Evolutionary conservation across 345 rosid species (phyloP), one percentile per base, ranked within the genome.

Genomic region (Populus pruinosa): DNA sequence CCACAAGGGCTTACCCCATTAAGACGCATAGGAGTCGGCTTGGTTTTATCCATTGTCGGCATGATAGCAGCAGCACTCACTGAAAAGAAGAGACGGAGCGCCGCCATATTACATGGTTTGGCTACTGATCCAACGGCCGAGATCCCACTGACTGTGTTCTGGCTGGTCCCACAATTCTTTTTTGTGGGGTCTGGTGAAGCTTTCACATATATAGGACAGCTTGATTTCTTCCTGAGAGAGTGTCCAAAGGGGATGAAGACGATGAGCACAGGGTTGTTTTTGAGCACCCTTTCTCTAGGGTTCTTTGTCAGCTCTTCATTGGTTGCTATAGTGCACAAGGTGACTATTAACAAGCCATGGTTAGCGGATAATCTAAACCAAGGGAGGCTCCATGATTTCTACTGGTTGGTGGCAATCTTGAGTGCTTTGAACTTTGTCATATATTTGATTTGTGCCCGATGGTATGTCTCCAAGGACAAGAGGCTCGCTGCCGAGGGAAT

Each of bases 181-280:
- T 75, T 95, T 7, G 96, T 95, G 5, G 98, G 99, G 27, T 76
- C 97, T 0, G 98, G 99, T 0, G 99, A 96, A 82, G 99, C 99
- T 1, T 87, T 96, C 76, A 89, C 89, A 2, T 96, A 96, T 68
- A 89, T 89, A 0, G 98, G 99, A 50, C 98, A 93, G 67, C 88
- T 96, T 47, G 97, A 92, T 76, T 93, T 96, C 80, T 96, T 96
- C 90, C 83, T 95, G 17, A 90, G 92, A 73, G 99, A 96, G 78
- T 96, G 99, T 61, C 99, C 99, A 1, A 93, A 96, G 75, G 99
- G 99, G 23, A 96, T 96, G 99, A 96, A 96, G 85, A 94, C 96
- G 0, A 96, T 96, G 93, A 93, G 98, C 83, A 93, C 98, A 0
- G 99, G 99, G 36, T 71, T 95, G 75, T 88, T 96, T 78, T 74